These are phyloP conservation scores for Ophiostoma ulmi DNA, from an alignment of 2,329 filamentous ascomycete species.

Conservation along the genomic window DNA sequence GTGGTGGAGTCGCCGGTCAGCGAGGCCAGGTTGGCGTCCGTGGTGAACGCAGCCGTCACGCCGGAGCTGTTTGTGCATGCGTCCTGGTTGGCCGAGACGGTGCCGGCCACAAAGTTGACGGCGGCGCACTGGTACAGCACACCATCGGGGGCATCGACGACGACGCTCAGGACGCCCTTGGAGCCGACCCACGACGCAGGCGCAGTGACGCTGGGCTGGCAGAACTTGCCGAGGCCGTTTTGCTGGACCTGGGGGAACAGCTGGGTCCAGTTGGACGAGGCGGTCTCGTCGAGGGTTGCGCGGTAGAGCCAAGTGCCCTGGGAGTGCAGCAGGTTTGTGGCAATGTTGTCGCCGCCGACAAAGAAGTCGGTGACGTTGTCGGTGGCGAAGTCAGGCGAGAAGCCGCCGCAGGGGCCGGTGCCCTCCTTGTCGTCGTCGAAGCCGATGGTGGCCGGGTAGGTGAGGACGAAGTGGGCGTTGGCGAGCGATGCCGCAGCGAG, in stretches of 20 bases:
- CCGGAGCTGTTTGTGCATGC: slow-evolving; percentile 39
- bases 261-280: slow-evolving; percentile 49
- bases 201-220: slow-evolving; percentile 45
- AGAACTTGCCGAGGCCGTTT: slow-evolving; percentile 51
- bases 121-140: slow-evolving; percentile 43
- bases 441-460: slow-evolving; percentile 45
- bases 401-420: slow-evolving; percentile 52
- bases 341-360: slow-evolving; percentile 51
- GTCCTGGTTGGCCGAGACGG: slow-evolving; percentile 27
- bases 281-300: slow-evolving; percentile 48
- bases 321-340: slow-evolving; percentile 46
- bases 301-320: slow-evolving; percentile 55
- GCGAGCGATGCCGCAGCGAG: slow-evolving; percentile 39
- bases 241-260: slow-evolving; percentile 51
- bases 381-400: slow-evolving; percentile 41
- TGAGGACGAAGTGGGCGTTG: slow-evolving; percentile 52
- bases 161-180: slow-evolving; percentile 51
- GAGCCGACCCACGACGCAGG: slow-evolving; percentile 49
- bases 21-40: slow-evolving; percentile 33
- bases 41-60: slow-evolving; percentile 33
- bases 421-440: slow-evolving; percentile 44
- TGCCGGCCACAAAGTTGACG: slow-evolving; percentile 50
- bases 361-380: slow-evolving; percentile 47
- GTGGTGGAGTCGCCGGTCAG: neutral
- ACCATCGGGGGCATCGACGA: slow-evolving; percentile 51